Conservation (phyloP, 179 eudicot genomes). For the Beta macrorhiza region DNA sequence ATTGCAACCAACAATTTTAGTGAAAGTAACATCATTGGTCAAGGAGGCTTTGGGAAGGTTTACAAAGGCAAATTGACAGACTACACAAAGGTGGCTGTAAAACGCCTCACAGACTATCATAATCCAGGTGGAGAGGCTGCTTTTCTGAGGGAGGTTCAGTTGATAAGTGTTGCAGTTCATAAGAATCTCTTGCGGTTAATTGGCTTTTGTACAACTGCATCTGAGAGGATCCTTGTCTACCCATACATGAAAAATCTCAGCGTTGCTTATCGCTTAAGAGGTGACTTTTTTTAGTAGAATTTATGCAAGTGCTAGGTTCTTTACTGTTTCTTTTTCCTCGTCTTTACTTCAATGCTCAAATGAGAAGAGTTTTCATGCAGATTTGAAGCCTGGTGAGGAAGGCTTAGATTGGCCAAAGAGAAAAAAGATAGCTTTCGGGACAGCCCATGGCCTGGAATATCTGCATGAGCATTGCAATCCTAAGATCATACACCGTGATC, state of each 20-base stretch:
- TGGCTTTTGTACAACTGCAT: conserved; percentile 81
- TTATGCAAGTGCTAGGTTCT: background rate
- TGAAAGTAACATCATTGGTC: conserved; percentile 77
- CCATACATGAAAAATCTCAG: conserved; percentile 94
- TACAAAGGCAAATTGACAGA: conserved; percentile 72
- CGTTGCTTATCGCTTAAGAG: conserved; percentile 85
- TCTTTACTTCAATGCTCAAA: background rate
- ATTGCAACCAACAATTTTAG: conserved; percentile 76
- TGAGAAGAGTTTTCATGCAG: conserved; percentile 26
- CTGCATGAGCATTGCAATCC: conserved; percentile 93
- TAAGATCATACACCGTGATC: conserved; percentile 92
- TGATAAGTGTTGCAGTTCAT: conserved; percentile 94
- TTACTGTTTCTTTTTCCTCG: background rate
- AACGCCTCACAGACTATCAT: conserved; percentile 75
- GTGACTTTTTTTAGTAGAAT: conserved; percentile 27
- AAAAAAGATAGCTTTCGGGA: conserved; percentile 77
- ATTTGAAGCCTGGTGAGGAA: conserved; percentile 75
- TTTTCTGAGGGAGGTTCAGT: conserved; percentile 72
- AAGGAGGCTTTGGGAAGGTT: conserved; percentile 94
- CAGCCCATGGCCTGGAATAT: conserved; percentile 90
- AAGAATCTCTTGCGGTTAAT: conserved; percentile 83
- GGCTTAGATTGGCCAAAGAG: conserved; percentile 81
- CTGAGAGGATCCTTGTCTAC: conserved; percentile 85
- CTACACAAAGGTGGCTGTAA: conserved; percentile 71
- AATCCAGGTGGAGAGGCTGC: conserved; percentile 94